Base-by-base conservation (phyloP, 306 rosid species). In the Cucurbita pepo region DNA sequence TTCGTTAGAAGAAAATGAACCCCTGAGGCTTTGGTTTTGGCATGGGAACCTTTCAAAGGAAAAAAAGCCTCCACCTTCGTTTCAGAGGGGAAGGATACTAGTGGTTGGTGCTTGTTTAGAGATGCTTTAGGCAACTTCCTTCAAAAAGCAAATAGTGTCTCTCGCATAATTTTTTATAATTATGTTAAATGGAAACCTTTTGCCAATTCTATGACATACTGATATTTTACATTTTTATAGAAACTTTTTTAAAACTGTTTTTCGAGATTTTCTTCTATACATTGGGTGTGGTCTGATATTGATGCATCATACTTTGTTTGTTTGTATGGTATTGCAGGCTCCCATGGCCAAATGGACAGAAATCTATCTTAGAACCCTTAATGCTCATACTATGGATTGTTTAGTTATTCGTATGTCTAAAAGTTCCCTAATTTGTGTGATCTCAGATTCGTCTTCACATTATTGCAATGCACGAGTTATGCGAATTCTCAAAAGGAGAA, bases 401-500 rank as follows among this genome's bases (percentile, higher is more conserved):
- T 52, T 25, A 14, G 38, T 72, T 38, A 41, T 60, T 77, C 43
- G 34, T 37, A 50, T 70, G 71, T 72, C 82, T 87, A 67, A 83
- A 81, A 57, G 61, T 71, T 78, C 41, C 75, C 78, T 57, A 67
- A 79, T 76, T 75, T 65, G 65, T 75, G 64, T 79, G 77, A 70
- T 84, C 78, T 80, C 95, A 94, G 99, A 91, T 94, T 83, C 89
- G 89, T 78, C 81, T 94, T 79, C 99, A 94, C 71, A 91, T 94
- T 82, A 80, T 94, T 81, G 96, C 92, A 44, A 94, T 94, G 97
- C 97, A 94, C 74, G 97, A 94, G 76, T 81, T 94, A 78, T 94
- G 99, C 63, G 99, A 94, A 82, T 88, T 89, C 86, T 84, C 95
- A 61, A 94, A 84, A 83, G 99, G 99, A 77, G 99, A 94, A 77